Percentiles rank a stretch among this genome's conserved stretches.
Conservation (phyloP, 1,284 basidiomycete genomes). For the Puccinia triticina region DNA sequence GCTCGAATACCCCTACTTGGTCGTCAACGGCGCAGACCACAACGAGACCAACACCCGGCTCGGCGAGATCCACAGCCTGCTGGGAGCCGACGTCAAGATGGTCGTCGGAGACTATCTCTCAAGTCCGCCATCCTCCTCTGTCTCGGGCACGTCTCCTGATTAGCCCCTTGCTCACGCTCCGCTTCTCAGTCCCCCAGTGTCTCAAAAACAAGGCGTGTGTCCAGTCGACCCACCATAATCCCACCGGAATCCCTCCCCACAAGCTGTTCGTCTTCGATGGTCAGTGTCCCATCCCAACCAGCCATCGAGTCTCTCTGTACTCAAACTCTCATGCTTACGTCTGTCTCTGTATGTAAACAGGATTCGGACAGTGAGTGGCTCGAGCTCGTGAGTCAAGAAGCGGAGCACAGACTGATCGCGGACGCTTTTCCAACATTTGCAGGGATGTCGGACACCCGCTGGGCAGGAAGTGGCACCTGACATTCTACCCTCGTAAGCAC, state of each 20-base stretch:
- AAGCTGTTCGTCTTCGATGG: conserved; percentile 51
- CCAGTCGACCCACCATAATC: conserved; percentile 19
- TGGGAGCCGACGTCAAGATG: conserved; percentile 39
- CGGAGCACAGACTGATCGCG: neutral
- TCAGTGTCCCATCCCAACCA: neutral
- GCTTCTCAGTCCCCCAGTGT: conserved; percentile 34
- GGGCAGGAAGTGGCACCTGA: conserved; percentile 46
- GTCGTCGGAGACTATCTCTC: conserved; percentile 49
- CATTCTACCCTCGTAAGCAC: conserved; percentile 44
- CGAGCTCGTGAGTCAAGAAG: neutral
- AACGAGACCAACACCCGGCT: conserved; percentile 40
- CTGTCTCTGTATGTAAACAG: neutral
- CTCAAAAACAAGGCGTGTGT: conserved; percentile 12
- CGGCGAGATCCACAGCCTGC: conserved; percentile 23
- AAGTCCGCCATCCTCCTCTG: neutral
- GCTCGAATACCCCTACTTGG: conserved; percentile 37
- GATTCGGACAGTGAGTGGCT: conserved; percentile 44
- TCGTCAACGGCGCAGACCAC: conserved; percentile 35
- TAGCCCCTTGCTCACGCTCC: neutral
- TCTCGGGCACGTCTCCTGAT: neutral
- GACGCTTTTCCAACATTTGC: neutral
- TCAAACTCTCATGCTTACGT: neutral
- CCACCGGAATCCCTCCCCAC: conserved; percentile 30
- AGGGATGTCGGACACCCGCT: conserved; percentile 46
- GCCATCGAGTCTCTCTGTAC: neutral